Conservation (phyloP, 345 rosid species). For the Euphorbia peplus region DNA sequence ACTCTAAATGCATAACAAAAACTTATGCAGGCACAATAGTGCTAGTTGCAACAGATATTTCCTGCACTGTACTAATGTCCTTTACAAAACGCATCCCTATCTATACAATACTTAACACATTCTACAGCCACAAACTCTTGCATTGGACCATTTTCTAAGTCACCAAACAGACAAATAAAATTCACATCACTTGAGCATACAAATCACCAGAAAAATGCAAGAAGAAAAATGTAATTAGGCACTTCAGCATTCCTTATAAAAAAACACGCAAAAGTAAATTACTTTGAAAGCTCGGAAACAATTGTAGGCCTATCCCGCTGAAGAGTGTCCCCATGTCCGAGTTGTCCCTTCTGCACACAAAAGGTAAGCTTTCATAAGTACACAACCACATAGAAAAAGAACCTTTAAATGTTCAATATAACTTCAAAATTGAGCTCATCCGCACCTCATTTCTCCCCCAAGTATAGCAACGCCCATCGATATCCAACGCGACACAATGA, state of each 20-base stretch:
- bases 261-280: background rate
- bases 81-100: too few species aligned
- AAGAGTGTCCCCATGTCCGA: slow-evolving; percentile 90
- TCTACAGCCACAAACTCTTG: too few species aligned
- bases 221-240: background rate
- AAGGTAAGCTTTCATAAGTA: slow-evolving; percentile 24
- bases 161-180: background rate
- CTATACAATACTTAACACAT: too few species aligned
- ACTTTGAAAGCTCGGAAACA: slow-evolving; percentile 90
- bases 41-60: too few species aligned
- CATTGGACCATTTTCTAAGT: too few species aligned
- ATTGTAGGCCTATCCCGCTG: slow-evolving; percentile 92
- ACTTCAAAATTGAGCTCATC: slow-evolving; percentile 3
- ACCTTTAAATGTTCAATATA: slow-evolving; percentile 6
- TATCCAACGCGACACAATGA: slow-evolving; percentile 96
- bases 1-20: too few species aligned
- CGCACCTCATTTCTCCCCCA: slow-evolving; percentile 98
- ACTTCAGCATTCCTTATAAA: background rate
- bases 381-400: background rate
- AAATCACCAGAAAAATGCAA: too few species aligned
- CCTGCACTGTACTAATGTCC: too few species aligned
- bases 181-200: too few species aligned
- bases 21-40: too few species aligned
- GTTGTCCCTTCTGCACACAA: slow-evolving; percentile 78
- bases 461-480: slow-evolving; percentile 91